phyloP scores from a whole-genome alignment of 208 protist genomes.

The Leishmania braziliensis region DNA sequence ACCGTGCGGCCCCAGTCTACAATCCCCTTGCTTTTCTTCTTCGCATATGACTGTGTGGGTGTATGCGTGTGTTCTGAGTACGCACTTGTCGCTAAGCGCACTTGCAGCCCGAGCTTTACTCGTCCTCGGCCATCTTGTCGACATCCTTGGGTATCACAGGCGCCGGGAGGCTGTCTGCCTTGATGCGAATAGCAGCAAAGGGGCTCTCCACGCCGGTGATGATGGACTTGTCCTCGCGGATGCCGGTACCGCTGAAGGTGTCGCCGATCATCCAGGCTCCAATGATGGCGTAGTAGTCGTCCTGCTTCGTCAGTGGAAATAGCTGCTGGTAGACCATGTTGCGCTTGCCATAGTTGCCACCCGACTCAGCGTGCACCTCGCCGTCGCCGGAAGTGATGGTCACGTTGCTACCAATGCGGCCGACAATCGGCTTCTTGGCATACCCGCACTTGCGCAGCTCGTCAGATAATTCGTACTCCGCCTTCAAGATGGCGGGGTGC shows the following conservation, averaged over 20 bases:
- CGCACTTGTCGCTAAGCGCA: background rate
- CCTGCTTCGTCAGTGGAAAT: slow-evolving; percentile 63
- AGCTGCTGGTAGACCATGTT: slow-evolving; percentile 90
- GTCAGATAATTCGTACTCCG: slow-evolving; percentile 72
- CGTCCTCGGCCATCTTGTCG: slow-evolving; percentile 54
- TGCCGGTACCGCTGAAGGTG: slow-evolving; percentile 72
- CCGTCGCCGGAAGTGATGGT: slow-evolving; percentile 67
- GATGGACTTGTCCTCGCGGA: slow-evolving; percentile 85
- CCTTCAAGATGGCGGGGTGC: slow-evolving; percentile 69
- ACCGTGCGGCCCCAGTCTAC: background rate
- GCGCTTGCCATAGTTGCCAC: slow-evolving; percentile 80
- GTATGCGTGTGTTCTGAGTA: background rate
- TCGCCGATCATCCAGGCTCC: slow-evolving; percentile 90
- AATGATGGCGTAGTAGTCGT: slow-evolving; percentile 89
- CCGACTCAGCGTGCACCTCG: slow-evolving; percentile 58
- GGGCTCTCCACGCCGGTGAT: slow-evolving; percentile 87
- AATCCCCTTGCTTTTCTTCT: background rate
- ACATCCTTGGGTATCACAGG: slow-evolving; percentile 63
- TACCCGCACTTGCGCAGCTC: slow-evolving; percentile 66
- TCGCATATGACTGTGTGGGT: background rate
- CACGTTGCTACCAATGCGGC: slow-evolving; percentile 85
- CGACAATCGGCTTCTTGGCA: slow-evolving; percentile 89
- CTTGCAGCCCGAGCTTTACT: slow-evolving; percentile 19
- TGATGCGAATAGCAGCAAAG: slow-evolving; percentile 76
- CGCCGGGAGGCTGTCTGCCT: slow-evolving; percentile 26